These are phyloP conservation scores for Butyriboletus pseudospeciosus DNA, from an alignment of 1,284 basidiomycete genomes.

Conservation along the genomic window DNA sequence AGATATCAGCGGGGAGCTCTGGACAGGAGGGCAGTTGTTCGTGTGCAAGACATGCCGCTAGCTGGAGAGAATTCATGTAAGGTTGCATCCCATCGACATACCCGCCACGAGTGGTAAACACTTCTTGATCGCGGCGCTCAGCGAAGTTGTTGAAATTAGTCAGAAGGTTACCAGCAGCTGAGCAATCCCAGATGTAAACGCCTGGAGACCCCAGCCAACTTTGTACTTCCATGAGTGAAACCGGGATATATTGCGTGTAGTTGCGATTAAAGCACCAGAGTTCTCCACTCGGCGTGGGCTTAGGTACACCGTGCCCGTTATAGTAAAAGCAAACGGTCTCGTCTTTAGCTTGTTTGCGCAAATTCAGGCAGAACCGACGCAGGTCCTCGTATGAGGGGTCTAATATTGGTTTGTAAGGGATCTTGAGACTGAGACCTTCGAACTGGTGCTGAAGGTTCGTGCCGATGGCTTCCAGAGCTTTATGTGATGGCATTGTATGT, in stretches of 20 bases:
- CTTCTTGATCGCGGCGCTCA: conserved; percentile 79
- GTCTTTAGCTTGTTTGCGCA: conserved; percentile 87
- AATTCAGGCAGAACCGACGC: conserved; percentile 80
- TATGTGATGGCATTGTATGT: conserved; percentile 79
- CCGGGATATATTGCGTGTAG: conserved; percentile 98
- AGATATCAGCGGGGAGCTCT: conserved; percentile 94
- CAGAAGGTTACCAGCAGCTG: conserved; percentile 90
- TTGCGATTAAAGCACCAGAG: conserved; percentile 98
- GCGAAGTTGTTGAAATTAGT: conserved; percentile 89
- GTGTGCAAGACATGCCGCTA: conserved; percentile 90
- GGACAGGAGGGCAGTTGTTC: conserved; percentile 94
- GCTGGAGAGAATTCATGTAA: conserved; percentile 88
- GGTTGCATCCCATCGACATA: conserved; percentile 63
- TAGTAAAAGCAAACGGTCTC: conserved; percentile 97
- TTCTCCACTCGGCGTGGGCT: conserved; percentile 94
- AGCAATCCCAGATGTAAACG: conserved; percentile 99
- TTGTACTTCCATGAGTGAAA: conserved; percentile 90
- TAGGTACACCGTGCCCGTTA: conserved; percentile 97
- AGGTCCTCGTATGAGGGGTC: conserved; percentile 96
- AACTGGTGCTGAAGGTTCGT: conserved; percentile 94
- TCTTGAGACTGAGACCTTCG: conserved; percentile 88
- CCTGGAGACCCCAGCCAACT: conserved; percentile 91
- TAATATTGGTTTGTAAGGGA: conserved; percentile 87
- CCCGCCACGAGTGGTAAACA: conserved; percentile 55
- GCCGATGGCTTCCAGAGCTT: conserved; percentile 86